Evolutionary conservation across 352 stramenopile species (phyloP).

Genomic region (Pythium sp.): DNA sequence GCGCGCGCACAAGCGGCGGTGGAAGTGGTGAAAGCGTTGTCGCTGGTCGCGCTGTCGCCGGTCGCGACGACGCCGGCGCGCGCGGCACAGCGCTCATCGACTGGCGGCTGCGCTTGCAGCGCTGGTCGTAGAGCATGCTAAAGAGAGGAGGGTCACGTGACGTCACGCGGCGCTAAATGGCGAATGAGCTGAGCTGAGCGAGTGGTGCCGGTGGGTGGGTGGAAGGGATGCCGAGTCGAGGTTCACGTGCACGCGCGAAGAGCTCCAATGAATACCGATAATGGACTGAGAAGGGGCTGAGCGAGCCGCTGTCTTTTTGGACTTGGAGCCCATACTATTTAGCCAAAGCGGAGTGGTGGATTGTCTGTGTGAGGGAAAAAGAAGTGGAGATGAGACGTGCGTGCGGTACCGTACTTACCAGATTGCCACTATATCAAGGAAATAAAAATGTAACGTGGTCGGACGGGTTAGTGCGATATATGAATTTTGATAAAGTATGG

Average conservation of each 20-base stretch:
- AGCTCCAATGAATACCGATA: background rate
- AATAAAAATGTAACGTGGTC: background rate
- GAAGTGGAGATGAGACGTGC: background rate
- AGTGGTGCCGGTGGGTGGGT: background rate
- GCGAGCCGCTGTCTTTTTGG: background rate
- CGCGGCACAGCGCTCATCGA: background rate
- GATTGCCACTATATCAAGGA: background rate
- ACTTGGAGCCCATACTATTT: background rate
- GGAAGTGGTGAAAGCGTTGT: background rate
- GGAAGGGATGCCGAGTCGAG: background rate
- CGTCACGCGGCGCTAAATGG: background rate
- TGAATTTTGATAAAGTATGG: background rate
- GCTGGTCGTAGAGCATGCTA: constrained; percentile 10
- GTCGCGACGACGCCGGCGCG: background rate
- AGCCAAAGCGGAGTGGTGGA: background rate
- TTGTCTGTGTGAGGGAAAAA: background rate
- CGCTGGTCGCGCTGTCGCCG: too few species aligned
- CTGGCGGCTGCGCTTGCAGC: constrained; percentile 3
- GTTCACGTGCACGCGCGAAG: background rate
- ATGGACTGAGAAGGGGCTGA: background rate
- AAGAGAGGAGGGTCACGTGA: background rate
- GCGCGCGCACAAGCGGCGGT: background rate
- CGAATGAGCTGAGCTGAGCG: background rate
- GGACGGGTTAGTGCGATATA: background rate
- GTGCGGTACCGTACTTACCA: background rate